Conservation (phyloP, 2,329 filamentous ascomycete species). For the Hirsutella minnesotensis region DNA sequence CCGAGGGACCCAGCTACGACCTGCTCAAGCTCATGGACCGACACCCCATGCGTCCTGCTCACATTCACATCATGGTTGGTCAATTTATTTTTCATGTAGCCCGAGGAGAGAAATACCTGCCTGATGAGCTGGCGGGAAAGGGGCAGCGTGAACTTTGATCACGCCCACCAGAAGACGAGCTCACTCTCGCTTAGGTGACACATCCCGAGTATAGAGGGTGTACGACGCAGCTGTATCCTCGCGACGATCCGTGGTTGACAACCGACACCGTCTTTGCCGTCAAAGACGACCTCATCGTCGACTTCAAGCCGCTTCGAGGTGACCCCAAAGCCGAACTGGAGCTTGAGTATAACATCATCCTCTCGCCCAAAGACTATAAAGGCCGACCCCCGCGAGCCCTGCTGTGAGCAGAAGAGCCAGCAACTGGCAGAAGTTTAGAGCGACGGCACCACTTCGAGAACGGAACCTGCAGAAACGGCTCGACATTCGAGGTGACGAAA, state of each 20-base stretch:
- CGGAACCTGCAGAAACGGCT: too few relatives aligned
- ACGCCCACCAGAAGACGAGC: too few relatives aligned
- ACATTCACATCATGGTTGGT: constrained; percentile 38
- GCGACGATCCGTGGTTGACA: constrained; percentile 50
- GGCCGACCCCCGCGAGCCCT: constrained; percentile 8
- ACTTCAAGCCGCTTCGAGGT: constrained; percentile 32
- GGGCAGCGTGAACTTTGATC: too few relatives aligned
- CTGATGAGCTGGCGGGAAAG: too few relatives aligned
- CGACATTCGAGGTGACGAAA: too few relatives aligned
- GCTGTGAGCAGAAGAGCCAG: neutral
- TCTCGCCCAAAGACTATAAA: constrained; percentile 34
- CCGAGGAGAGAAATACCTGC: too few relatives aligned
- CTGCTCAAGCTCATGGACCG: constrained; percentile 34
- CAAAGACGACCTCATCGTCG: constrained; percentile 38
- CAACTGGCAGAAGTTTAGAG: too few relatives aligned
- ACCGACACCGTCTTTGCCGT: constrained; percentile 37
- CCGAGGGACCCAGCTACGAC: constrained; percentile 38
- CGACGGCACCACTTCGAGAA: too few relatives aligned
- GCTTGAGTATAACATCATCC: constrained; percentile 29
- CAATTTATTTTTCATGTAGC: too few relatives aligned
- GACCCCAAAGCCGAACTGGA: constrained; percentile 25
- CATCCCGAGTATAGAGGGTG: constrained; percentile 57
- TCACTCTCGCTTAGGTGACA: constrained; percentile 24
- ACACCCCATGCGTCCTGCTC: constrained; percentile 35
- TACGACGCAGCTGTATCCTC: constrained; percentile 69